Base-by-base conservation (phyloP, 495 filamentous ascomycete genomes). In the Podospora tetraspora region DNA sequence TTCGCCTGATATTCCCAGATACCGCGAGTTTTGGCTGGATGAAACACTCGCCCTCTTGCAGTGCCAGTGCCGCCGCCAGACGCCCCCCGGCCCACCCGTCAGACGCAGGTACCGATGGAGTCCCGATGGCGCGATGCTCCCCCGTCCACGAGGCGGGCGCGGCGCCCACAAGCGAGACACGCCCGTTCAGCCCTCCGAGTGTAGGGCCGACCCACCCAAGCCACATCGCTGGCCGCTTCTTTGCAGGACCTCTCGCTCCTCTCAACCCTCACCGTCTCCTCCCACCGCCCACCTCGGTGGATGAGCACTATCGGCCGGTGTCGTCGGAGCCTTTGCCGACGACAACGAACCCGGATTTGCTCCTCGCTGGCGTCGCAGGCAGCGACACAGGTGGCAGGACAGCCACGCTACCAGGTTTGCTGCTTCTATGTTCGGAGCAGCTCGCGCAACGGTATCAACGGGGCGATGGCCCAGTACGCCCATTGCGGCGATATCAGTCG, bases 61-160 rank as follows among this genome's bases (percentile, higher is more conserved):
- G 43, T 52, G 43, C 43, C 43, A 52, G 43, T 52, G 43, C 43
- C 43, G 43, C 52, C 24, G 25, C 23, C 63, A 13, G 21, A 16
- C 12, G 9, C 37, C 22, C 52, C 10, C 21, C 25, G 59, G 59
- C 59, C 25, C 21, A 25, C 63, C 32, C 34, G 63, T 12, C 62
- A 63, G 63, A 65, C 56, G 63, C 63, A 65, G 63, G 63, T 59
- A 65, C 63, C 63, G 63, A 65, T 65, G 43, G 43, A 52, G 43
- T 34, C 32, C 32, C 32, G 32, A 34, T 34, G 32, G 32, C 10
- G 32, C 43, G 43, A 52, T 52, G 43, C 43, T 52, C 43, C 62
- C 62, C 62, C 32, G 32, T 37, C 62, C 30, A 64, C 24, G 32
- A 64, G 32, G 63, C 25, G 63, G 63, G 43, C 23, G 63, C 29